Conservation (phyloP, 495 filamentous ascomycete species). For the Aspergillus biplanus region DNA sequence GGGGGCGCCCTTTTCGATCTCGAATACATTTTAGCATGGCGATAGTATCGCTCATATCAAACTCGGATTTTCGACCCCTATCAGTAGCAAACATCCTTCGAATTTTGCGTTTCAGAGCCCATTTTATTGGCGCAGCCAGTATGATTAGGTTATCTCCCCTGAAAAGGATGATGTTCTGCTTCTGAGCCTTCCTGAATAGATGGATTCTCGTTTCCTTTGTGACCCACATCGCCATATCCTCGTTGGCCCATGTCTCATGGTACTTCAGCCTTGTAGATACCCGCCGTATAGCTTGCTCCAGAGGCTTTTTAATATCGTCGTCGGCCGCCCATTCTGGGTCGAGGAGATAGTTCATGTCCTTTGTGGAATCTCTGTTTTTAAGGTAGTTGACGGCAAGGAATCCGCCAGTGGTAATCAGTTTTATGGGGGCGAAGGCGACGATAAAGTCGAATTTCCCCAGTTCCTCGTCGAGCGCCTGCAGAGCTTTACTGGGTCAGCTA, state of each 20-base stretch:
- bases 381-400: conserved; percentile 23
- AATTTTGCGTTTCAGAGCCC: conserved; percentile 21
- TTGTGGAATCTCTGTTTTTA: conserved; percentile 19
- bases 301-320: conserved; percentile 19
- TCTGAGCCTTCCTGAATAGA: conserved; percentile 19
- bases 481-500: conserved; percentile 17
- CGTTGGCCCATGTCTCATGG: conserved; percentile 17
- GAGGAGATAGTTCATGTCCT: conserved; percentile 20
- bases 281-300: conserved; percentile 17
- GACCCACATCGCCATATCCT: conserved; percentile 18
- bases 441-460: conserved; percentile 23
- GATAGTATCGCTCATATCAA: conserved; percentile 19
- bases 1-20: conserved; percentile 11
- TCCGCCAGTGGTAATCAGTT: conserved; percentile 18
- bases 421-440: conserved; percentile 23
- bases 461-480: conserved; percentile 21
- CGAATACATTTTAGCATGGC: conserved; percentile 20
- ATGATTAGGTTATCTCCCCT: conserved; percentile 17
- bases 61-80: conserved; percentile 10
- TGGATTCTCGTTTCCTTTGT: conserved; percentile 19
- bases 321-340: conserved; percentile 21
- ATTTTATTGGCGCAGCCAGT: conserved; percentile 19
- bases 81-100: conserved; percentile 17
- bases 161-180: conserved; percentile 22
- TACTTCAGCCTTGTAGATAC: conserved; percentile 14